phyloP scores from a whole-genome alignment of 2,329 filamentous ascomycete genomes.

The Cercospora zeae-maydis region DNA sequence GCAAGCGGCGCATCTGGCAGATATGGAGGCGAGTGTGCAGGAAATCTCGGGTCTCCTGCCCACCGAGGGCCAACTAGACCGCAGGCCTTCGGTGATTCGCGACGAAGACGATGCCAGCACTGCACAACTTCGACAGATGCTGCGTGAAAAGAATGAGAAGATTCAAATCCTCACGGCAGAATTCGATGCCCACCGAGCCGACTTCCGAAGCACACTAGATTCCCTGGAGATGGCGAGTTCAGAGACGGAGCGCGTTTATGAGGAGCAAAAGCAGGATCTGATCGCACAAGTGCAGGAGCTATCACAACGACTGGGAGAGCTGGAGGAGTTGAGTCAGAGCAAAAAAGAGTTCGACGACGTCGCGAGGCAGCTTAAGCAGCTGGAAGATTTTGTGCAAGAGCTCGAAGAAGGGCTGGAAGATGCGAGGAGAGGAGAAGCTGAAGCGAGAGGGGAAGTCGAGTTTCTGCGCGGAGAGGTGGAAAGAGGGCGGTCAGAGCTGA shows the following conservation, averaged over 20 bases:
- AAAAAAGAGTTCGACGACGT: constrained; percentile 89
- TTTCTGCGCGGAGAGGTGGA: constrained; percentile 94
- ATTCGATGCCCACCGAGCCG: constrained; percentile 89
- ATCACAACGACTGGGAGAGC: constrained; percentile 76
- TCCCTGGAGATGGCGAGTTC: constrained; percentile 92
- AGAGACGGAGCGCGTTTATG: constrained; percentile 93
- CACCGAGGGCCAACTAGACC: constrained; percentile 40
- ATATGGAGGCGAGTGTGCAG: constrained; percentile 86
- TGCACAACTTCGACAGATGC: constrained; percentile 68
- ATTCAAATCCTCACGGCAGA: constrained; percentile 89
- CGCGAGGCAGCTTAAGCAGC: constrained; percentile 84
- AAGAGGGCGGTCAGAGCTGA: constrained; percentile 79
- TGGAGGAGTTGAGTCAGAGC: constrained; percentile 72
- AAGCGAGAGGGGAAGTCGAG: constrained; percentile 92
- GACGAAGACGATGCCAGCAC: constrained; percentile 61
- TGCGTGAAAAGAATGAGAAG: constrained; percentile 95
- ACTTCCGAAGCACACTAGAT: constrained; percentile 95
- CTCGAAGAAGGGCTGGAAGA: constrained; percentile 96
- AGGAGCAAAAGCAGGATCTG: constrained; percentile 83
- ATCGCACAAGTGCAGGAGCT: constrained; percentile 74
- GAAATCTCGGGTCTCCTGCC: constrained; percentile 74
- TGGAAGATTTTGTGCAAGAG: constrained; percentile 94
- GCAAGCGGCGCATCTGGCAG: constrained; percentile 73
- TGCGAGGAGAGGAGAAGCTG: constrained; percentile 86
- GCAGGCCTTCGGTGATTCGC: constrained; percentile 38